Evolutionary conservation across 75 land plant genomes (phyloP), one percentile per base, ranked within the genome.

Genomic region (Ceratopteris richardii): DNA sequence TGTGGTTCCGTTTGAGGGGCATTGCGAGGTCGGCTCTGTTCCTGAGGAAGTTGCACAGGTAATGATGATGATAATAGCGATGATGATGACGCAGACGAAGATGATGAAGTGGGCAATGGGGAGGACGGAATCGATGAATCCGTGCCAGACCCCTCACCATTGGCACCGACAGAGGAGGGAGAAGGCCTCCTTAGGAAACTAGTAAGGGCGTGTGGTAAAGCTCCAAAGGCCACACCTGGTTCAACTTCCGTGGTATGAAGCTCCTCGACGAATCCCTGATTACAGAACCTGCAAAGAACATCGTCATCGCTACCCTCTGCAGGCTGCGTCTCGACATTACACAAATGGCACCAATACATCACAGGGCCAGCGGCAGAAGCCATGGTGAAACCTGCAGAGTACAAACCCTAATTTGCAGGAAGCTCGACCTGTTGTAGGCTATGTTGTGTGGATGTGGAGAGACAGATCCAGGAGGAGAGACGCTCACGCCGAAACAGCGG

Each of bases 241-340:
- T 29, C 31, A 4, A 30, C 37, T 19, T 57, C 60, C 14, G 48
- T 46, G 48, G 12, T 20, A 17, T 46, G 21, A 17, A 46, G n/a
- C 48, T 57, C 60, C 39, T 57, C 60, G 7, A 57, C 19, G 40
- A 57, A 57, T 3, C 60, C 60, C 18, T 31, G 33, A 29, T 57
- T 57, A 17, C 60, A 57, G 40, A 57, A 57, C 19, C 19, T 29
- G 31, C 60, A 57, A 36, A 57, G 60, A 6, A 57, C 37, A 33
- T 57, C 60, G 14, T 21, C 37, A 3, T 33, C 37, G 28, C 57
- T 30, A 10, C 24, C 36, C 7, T 4, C 14, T 2, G 21, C 2
- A 18, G 60, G 60, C 40, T 31, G 31, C 11, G 37, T 33, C 6
- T 29, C 20, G 14, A 33, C 37, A 33, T 57, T 29, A 17, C 60